Base-by-base conservation (phyloP, 805 yeast species). In the Cyberlindnera mrakii region DNA sequence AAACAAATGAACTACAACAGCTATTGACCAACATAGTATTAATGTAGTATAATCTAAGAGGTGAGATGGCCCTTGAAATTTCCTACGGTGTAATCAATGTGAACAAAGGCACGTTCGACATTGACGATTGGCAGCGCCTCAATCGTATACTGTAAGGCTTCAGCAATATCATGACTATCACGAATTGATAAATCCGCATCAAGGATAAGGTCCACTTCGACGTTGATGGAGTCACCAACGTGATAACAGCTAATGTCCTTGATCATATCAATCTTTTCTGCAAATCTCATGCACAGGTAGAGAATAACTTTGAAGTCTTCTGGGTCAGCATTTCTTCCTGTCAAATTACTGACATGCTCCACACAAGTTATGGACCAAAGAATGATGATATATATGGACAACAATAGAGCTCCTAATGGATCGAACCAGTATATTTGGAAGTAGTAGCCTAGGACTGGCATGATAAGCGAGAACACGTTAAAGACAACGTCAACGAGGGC, bases 41-140 rank as follows among this genome's bases (percentile, higher is more conserved):
- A 23, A 23, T 11, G n/a, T 10, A 30, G 20, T 25, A 30, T 10
- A 30, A 30, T 25, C 38, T 15, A 33, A 16, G 19, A 17, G 25
- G 44, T 38, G 35, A 67, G 44, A 43, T 69, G 73, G 1, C 73
- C 73, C 34, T 51, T 51, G 50, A 54, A 68, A 46, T 70, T 69
- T 11, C 62, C 59, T 15, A 60, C 70, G 35, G 61, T 60, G 46
- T 79, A 80, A 53, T 85, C 95, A 29, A 85, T 70, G 58, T 85
- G 95, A 15, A 85, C 93, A 68, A 81, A 85, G 2, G 90, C 88
- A 41, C 95, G 67, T 57, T 85, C 91, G 3, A 85, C 88, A 59
- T 70, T 74, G 3, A 85, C 89, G 59, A 70, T 75, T 0, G 91
- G 89, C 46, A 85, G 64, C 0, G 89, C 78, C 50, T 85, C 95